Evolutionary conservation across 2,329 filamentous ascomycete species (phyloP), one percentile per base, ranked within the genome.

Genomic region (Cladosporium sp.): DNA sequence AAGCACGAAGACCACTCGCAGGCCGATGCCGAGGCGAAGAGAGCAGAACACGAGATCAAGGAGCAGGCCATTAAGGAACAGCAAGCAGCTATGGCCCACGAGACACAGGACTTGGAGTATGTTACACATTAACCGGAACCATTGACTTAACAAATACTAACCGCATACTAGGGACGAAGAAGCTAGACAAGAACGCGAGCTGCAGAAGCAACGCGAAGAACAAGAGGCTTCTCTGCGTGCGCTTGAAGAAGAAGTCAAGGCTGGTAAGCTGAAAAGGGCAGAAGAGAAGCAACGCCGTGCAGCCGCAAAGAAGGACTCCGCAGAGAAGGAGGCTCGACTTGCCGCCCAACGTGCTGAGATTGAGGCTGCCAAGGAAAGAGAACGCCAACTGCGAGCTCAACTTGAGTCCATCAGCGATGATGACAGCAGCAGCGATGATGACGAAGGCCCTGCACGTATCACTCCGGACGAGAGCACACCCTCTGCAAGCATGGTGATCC

Each of bases 271-370:
- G 62, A 94, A 92, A 84, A 98, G 97, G 80, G 91, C 96, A 71
- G 95, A 99, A 78, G 95, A 97, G 81, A 97, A 96, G 83, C 92
- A 90, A 69, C 90, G 87, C 73, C 95, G 93, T 83, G 93, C 97
- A 81, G 94, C 92, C 26, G 93, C 93, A 11, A 84, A 91, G 74
- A 91, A 90, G 59, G 92, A 95, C 71, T 88, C 93, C 8, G 94
- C 92, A 78, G 92, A 97, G 73, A 93, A 96, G 76, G 94, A 98
- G 77, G 84, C 88, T 63, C 90, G 91, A 76, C 83, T 97, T 70
- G 92, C 92, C 28, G 90, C 91, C 41, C 92, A 95, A 73, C 89
- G 92, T 71, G 93, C 92, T 1, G 94, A 99, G 79, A 90, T 98
- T 66, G 95, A 98, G 78, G 92, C 91, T 36, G 93, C 94, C 7